A percentile compares a stretch with the other conserved stretches of the same genome.
phyloP scores from a whole-genome alignment of 2,329 filamentous ascomycete genomes.

The Penicillium decumbens region DNA sequence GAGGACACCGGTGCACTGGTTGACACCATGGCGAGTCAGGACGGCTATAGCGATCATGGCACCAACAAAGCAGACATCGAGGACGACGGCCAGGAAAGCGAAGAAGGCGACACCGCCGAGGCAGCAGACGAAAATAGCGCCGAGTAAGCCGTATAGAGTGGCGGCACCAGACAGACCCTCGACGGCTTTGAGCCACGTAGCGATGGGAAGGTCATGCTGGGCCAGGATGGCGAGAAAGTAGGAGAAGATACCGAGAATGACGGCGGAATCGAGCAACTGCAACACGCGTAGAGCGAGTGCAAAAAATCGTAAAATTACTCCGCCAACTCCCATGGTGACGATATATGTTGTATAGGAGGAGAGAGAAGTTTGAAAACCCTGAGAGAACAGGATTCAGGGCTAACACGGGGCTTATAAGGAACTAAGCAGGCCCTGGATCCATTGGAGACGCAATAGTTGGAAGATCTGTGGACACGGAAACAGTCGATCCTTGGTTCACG shows the following conservation, averaged over 20 bases:
- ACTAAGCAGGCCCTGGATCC: slow-evolving; percentile 1
- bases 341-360: not conserved
- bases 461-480: slow-evolving; percentile 10
- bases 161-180: slow-evolving; percentile 72
- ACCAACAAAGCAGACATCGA: slow-evolving; percentile 72
- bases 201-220: slow-evolving; percentile 60
- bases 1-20: slow-evolving; percentile 61
- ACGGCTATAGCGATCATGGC: slow-evolving; percentile 78
- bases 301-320: slow-evolving; percentile 61
- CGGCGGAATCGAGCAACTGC: slow-evolving; percentile 65
- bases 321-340: slow-evolving; percentile 54
- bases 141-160: slow-evolving; percentile 68
- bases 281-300: slow-evolving; percentile 70
- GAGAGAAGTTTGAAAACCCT: not conserved
- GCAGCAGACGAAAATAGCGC: slow-evolving; percentile 71
- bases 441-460: slow-evolving; percentile 12
- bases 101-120: slow-evolving; percentile 70
- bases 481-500: slow-evolving; percentile 4
- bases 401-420: slow-evolving; percentile 6
- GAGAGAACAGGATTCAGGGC: slow-evolving; percentile 16
- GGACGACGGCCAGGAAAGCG: slow-evolving; percentile 65
- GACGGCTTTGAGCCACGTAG: slow-evolving; percentile 65
- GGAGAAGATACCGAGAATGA: slow-evolving; percentile 73
- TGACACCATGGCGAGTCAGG: slow-evolving; percentile 64
- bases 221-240: slow-evolving; percentile 76